A percentile compares a stretch with the other conserved stretches of the same genome.
Conservation (phyloP, 164 flowering plant species). For the Hamamelis virginiana region DNA sequence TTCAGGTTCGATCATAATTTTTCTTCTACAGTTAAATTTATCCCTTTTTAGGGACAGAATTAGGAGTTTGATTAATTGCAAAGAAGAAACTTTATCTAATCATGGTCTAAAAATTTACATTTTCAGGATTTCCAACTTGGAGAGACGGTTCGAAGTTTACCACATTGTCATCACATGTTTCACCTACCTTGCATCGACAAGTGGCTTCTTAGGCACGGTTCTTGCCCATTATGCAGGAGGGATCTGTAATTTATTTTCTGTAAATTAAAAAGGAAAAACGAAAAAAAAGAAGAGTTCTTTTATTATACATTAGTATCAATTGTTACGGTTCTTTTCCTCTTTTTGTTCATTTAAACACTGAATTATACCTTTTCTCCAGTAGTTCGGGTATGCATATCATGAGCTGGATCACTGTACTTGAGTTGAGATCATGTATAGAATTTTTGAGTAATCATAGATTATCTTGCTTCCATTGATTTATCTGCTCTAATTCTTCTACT, state of each 20-base stretch:
- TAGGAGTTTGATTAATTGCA: background rate
- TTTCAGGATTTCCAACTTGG: constrained; percentile 76
- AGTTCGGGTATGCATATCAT: background rate
- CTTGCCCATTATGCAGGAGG: constrained; percentile 90
- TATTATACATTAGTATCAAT: background rate
- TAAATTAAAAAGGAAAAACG: too few relatives aligned
- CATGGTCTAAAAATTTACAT: background rate
- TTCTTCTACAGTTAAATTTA: background rate
- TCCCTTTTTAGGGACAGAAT: background rate
- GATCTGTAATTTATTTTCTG: constrained; percentile 48
- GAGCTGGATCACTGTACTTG: background rate
- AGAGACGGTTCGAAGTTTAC: constrained; percentile 76
- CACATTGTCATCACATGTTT: constrained; percentile 86
- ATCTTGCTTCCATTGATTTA: background rate
- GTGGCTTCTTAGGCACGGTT: constrained; percentile 83
- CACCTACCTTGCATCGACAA: constrained; percentile 88
- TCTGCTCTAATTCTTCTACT: too few relatives aligned
- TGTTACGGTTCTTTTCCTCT: background rate
- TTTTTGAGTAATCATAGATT: background rate
- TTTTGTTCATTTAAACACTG: background rate
- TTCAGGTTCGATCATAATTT: constrained; percentile 51
- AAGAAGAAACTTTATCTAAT: background rate
- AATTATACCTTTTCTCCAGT: background rate
- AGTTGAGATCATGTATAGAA: background rate
- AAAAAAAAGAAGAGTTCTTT: constrained; percentile 10